Evolutionary conservation across 805 yeast species (phyloP).

Genomic region (Kluyveromyces wickerhamii): DNA sequence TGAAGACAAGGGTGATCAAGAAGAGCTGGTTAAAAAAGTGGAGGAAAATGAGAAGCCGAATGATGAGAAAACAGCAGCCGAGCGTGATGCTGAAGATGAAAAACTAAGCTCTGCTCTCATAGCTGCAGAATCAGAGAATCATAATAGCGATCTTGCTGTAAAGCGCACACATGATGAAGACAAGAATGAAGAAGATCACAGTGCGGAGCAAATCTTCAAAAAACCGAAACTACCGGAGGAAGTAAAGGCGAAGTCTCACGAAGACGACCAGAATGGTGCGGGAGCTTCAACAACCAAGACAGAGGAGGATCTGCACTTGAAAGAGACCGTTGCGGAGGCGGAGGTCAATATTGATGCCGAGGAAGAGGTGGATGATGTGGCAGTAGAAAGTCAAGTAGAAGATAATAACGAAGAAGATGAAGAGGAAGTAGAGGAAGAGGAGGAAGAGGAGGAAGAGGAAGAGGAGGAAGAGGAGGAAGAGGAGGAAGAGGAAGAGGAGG

Average conservation of each 20-base stretch:
- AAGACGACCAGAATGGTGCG: too few relatives aligned
- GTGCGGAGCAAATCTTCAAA: constrained; percentile 3
- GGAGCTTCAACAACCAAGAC: constrained; percentile 1
- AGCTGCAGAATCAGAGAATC: too few relatives aligned
- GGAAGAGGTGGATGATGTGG: constrained; percentile 18
- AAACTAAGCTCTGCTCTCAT: too few relatives aligned
- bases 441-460: constrained; percentile 15
- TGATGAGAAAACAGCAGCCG: constrained; percentile 11
- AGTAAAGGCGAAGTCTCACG: constrained; percentile 12
- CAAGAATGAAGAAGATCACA: constrained; percentile 1
- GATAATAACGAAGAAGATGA: constrained; percentile 17
- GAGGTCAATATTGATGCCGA: constrained; percentile 15
- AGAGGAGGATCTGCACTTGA: constrained; percentile 14
- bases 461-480: constrained; percentile 8
- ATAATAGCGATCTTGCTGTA: too few relatives aligned
- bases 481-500: constrained; percentile 9
- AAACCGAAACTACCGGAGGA: constrained; percentile 4
- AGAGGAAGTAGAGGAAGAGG: constrained; percentile 16
- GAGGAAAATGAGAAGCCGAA: constrained; percentile 15
- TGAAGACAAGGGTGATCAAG: constrained; percentile 13
- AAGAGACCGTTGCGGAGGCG: constrained; percentile 18
- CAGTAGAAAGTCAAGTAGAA: constrained; percentile 14
- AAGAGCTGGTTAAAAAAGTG: constrained; percentile 22
- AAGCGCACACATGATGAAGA: constrained; percentile 2
- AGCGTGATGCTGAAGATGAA: constrained; percentile 12